Evolutionary conservation across 1,284 basidiomycete species (phyloP).

Genomic region (Malassezia sympodialis): DNA sequence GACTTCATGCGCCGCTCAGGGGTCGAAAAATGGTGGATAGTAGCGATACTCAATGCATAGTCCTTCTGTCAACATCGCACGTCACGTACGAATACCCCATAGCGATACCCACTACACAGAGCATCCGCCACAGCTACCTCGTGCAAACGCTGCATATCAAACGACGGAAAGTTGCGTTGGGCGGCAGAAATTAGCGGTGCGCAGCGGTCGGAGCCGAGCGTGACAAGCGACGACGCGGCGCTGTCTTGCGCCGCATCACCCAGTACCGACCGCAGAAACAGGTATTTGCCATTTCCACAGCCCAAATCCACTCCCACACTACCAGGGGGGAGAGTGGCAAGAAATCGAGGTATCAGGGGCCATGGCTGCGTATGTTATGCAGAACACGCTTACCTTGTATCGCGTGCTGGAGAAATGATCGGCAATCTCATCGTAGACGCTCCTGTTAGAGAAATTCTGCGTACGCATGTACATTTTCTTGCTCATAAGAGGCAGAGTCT

Average conservation of each 20-base stretch:
- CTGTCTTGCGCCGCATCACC: not conserved
- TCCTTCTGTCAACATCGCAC: conserved; percentile 16
- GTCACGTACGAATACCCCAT: conserved; percentile 15
- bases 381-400: conserved; percentile 62
- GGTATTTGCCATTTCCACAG: conserved; percentile 94
- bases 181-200: conserved; percentile 51
- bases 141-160: conserved; percentile 16
- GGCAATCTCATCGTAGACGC: conserved; percentile 80
- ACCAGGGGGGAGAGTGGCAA: conserved; percentile 63
- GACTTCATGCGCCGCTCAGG: conserved; percentile 26
- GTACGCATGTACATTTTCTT: conserved; percentile 44
- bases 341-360: conserved; percentile 78
- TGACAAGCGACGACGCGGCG: conserved; percentile 20
- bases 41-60: conserved; percentile 45
- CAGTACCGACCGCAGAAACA: conserved; percentile 50
- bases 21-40: conserved; percentile 45
- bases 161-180: conserved; percentile 21
- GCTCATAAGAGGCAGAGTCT: conserved; percentile 35
- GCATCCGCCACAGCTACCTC: conserved; percentile 45
- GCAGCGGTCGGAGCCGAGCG: conserved; percentile 60
- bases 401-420: conserved; percentile 83
- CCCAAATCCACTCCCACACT: conserved; percentile 86
- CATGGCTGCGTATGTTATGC: conserved; percentile 58
- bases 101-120: conserved; percentile 27
- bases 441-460: conserved; percentile 15